These are phyloP conservation scores for Cajanus cajan DNA, from an alignment of 306 rosid genomes.

Conservation along the genomic window DNA sequence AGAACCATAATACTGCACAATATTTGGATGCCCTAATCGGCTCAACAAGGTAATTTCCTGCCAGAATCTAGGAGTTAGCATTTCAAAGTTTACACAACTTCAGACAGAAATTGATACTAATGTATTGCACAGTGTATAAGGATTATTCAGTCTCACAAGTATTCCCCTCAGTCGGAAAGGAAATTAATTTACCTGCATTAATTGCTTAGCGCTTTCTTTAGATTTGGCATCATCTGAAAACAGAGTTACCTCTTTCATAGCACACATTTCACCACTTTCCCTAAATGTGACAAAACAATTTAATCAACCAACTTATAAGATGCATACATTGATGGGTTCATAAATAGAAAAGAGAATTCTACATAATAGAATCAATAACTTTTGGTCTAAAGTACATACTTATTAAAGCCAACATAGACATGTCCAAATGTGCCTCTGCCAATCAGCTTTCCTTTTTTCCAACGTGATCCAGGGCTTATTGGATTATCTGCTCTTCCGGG, in stretches of 20 bases:
- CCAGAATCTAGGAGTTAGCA: constrained; percentile 26
- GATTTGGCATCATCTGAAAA: constrained; percentile 97
- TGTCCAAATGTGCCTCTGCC: constrained; percentile 98
- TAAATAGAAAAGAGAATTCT: background rate
- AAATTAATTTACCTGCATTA: constrained; percentile 63
- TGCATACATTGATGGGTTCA: background rate
- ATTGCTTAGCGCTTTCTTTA: constrained; percentile 89
- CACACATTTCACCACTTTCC: constrained; percentile 96
- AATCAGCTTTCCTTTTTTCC: constrained; percentile 90
- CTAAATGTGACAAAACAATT: constrained; percentile 39
- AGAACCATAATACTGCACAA: constrained; percentile 87
- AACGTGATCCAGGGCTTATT: constrained; percentile 78
- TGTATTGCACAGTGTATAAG: background rate
- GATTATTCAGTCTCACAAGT: background rate
- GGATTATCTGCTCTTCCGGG: constrained; percentile 92
- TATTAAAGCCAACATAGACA: constrained; percentile 86
- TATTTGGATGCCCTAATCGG: constrained; percentile 84
- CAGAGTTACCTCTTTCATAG: constrained; percentile 95
- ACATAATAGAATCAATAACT: background rate
- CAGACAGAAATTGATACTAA: constrained; percentile 29
- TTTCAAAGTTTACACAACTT: constrained; percentile 6
- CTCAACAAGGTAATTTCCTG: constrained; percentile 90
- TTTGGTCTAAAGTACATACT: constrained; percentile 43
- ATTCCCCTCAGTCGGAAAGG: background rate
- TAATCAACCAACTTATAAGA: constrained; percentile 20